phyloP scores from a whole-genome alignment of 768 basidiomycete species.

The Cyclocybe aegerita region DNA sequence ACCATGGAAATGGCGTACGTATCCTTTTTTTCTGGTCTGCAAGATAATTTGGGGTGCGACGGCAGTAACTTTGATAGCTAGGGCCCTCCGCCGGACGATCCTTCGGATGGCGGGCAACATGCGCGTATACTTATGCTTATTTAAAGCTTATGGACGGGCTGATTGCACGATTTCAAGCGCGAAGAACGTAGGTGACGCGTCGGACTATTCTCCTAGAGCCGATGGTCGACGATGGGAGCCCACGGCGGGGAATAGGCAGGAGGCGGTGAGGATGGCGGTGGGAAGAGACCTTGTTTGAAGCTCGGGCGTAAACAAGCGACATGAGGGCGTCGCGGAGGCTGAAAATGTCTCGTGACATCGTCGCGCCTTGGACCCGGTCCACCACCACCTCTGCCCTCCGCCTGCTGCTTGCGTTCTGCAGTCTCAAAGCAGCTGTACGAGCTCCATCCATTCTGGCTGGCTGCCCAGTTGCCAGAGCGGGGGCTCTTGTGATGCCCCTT shows the following conservation, averaged over 20 bases:
- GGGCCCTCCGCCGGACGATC: too few species aligned
- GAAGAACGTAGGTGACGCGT: neutral
- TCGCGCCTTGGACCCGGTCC: neutral
- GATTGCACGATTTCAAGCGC: too few species aligned
- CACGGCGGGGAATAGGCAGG: neutral
- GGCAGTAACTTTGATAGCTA: too few species aligned
- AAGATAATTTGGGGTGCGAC: too few species aligned
- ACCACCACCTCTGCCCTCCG: conserved; percentile 1
- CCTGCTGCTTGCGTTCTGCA: conserved; percentile 4
- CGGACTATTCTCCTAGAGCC: neutral
- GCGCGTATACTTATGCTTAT: too few species aligned
- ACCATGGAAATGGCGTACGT: too few species aligned
- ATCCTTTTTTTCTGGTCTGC: too few species aligned
- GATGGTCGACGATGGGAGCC: neutral
- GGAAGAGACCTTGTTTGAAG: conserved; percentile 7
- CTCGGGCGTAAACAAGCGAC: conserved; percentile 6
- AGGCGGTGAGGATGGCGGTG: neutral
- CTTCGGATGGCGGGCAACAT: too few species aligned
- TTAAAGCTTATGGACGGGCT: too few species aligned
- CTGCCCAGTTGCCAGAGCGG: neutral
- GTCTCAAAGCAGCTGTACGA: neutral
- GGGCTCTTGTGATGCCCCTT: conserved; percentile 3
- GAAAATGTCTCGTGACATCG: conserved; percentile 4
- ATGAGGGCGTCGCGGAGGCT: conserved; percentile 17
- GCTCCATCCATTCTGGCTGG: neutral